Conservation (phyloP, 768 basidiomycete genomes). For the Scleroderma citrinum region DNA sequence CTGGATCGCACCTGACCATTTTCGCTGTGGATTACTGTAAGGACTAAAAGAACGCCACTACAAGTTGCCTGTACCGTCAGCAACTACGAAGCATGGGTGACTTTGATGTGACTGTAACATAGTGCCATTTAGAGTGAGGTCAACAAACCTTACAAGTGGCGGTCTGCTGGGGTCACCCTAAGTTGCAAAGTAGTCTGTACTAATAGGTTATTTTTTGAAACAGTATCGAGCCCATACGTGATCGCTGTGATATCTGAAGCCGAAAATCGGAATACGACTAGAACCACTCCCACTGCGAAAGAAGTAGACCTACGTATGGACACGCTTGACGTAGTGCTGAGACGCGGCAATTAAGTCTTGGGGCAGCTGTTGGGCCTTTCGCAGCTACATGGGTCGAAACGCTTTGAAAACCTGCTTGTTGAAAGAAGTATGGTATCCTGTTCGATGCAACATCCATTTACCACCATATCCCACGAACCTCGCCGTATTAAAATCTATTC, state of each 20-base stretch:
- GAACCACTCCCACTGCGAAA: background rate
- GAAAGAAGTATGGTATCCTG: conserved; percentile 8
- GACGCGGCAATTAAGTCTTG: conserved; percentile 21
- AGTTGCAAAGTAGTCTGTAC: conserved; percentile 14
- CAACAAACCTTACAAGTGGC: too few relatives aligned
- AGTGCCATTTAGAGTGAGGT: too few relatives aligned
- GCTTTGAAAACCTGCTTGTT: background rate
- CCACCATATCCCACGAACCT: conserved; percentile 10
- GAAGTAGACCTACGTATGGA: conserved; percentile 16
- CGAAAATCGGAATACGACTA: conserved; percentile 15
- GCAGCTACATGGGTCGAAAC: conserved; percentile 30
- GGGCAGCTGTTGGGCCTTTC: conserved; percentile 29
- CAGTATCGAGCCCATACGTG: conserved; percentile 19
- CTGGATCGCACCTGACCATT: too few relatives aligned
- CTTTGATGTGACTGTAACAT: too few relatives aligned
- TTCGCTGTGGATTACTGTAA: too few relatives aligned
- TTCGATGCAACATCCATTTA: conserved; percentile 12
- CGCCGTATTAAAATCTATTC: conserved; percentile 6
- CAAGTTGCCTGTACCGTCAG: too few relatives aligned
- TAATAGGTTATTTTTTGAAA: conserved; percentile 16
- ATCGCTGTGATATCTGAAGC: conserved; percentile 23
- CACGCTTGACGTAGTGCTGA: conserved; percentile 19
- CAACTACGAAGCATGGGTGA: too few relatives aligned
- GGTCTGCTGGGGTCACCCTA: too few relatives aligned
- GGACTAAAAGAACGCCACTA: too few relatives aligned